These are phyloP conservation scores for Strigomonas galati DNA, from an alignment of 208 protist genomes.

Conservation along the genomic window DNA sequence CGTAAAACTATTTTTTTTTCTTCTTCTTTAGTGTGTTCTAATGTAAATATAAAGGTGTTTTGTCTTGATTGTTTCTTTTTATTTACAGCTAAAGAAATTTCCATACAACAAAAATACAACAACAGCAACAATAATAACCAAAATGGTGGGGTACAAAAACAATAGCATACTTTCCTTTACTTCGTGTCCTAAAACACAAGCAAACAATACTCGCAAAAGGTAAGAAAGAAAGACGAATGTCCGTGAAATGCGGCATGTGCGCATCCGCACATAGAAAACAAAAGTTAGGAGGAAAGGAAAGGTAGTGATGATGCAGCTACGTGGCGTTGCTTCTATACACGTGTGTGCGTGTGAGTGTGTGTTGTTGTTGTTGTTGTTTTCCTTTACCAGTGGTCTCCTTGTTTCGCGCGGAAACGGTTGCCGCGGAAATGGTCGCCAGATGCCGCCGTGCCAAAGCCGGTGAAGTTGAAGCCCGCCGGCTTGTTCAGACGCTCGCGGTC, in stretches of 20 bases:
- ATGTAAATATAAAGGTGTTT: background rate
- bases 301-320: background rate
- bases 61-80: background rate
- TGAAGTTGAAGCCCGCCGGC: conserved; percentile 36
- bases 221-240: too few species aligned
- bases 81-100: background rate
- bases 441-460: conserved; percentile 24
- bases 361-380: conserved; percentile 10
- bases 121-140: too few species aligned
- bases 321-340: too few species aligned
- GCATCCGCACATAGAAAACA: background rate
- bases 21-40: background rate
- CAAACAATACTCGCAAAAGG: too few species aligned
- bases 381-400: conserved; percentile 18
- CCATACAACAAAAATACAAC: background rate
- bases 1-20: conserved; percentile 2
- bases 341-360: background rate
- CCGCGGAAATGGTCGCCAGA: conserved; percentile 45
- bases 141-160: too few species aligned
- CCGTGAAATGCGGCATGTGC: too few species aligned
- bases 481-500: conserved; percentile 46
- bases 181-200: too few species aligned
- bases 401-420: conserved; percentile 35
- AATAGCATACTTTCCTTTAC: too few species aligned
- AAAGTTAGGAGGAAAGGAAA: conserved; percentile 8